Evolutionary conservation across 768 basidiomycete genomes (phyloP).

Genomic region (Cystobasidium tubakii): DNA sequence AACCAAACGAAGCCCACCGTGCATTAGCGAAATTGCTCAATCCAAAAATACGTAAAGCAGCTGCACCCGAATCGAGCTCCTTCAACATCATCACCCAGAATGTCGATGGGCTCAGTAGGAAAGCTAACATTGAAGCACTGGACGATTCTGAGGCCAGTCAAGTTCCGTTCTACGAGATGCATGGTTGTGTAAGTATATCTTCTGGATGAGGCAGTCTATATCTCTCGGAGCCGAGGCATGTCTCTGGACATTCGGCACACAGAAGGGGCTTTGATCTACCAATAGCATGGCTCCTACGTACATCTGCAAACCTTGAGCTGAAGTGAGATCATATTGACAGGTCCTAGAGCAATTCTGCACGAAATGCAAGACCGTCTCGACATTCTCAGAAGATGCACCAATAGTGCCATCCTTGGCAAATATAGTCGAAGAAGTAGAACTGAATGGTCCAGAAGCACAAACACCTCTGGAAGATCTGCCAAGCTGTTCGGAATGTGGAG

Average conservation of each 20-base stretch:
- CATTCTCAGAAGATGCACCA: constrained; percentile 52
- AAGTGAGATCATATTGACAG: not conserved
- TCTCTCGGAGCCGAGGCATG: not conserved
- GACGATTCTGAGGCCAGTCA: not conserved
- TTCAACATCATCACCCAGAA: constrained; percentile 42
- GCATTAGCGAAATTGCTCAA: constrained; percentile 53
- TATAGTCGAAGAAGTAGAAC: constrained; percentile 49
- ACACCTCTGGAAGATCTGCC: constrained; percentile 17
- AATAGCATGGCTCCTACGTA: too few species aligned
- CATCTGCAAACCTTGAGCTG: not conserved
- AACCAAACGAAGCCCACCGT: constrained; percentile 59
- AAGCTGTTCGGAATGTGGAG: constrained; percentile 32
- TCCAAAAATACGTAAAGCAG: constrained; percentile 49
- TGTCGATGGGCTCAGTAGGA: constrained; percentile 41
- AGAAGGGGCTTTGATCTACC: not conserved
- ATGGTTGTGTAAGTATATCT: constrained; percentile 50
- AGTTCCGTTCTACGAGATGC: constrained; percentile 55
- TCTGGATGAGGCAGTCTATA: too few species aligned
- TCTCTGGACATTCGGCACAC: too few species aligned
- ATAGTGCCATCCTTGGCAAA: constrained; percentile 54
- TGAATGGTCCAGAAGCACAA: not conserved
- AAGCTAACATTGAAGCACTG: constrained; percentile 12
- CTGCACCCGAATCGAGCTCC: constrained; percentile 46
- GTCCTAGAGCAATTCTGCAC: constrained; percentile 57
- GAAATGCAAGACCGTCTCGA: constrained; percentile 52